Percentiles rank a stretch among this genome's conserved stretches.
These are phyloP conservation scores for Leccinum sublutescens DNA, from an alignment of 768 basidiomycete species.

Conservation along the genomic window DNA sequence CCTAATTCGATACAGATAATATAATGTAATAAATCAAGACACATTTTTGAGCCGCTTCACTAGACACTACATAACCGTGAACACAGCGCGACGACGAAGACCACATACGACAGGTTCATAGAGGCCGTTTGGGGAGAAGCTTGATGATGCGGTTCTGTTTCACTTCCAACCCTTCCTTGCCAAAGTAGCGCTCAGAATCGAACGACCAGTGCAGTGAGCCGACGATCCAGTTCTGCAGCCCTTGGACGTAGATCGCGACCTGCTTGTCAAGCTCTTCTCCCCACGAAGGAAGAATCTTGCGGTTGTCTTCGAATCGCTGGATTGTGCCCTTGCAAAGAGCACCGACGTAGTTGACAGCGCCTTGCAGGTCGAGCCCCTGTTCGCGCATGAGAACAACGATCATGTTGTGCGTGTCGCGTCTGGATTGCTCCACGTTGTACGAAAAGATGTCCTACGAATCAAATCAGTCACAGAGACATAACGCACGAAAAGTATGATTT, in stretches of 20 bases:
- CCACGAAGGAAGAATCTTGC: conserved; percentile 57
- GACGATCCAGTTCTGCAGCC: conserved; percentile 70
- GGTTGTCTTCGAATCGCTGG: conserved; percentile 49
- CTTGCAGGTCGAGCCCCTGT: conserved; percentile 55
- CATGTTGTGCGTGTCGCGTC: conserved; percentile 70
- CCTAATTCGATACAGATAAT: conserved; percentile 9
- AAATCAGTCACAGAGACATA: neutral
- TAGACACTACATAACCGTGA: neutral
- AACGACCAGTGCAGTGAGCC: conserved; percentile 76
- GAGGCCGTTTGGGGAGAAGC: conserved; percentile 42
- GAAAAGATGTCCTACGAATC: conserved; percentile 64
- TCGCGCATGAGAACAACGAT: conserved; percentile 66
- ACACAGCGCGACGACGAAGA: neutral
- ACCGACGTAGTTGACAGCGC: conserved; percentile 64
- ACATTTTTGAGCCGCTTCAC: neutral
- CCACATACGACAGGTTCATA: conserved; percentile 13
- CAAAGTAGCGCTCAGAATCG: conserved; percentile 68
- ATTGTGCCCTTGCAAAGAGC: conserved; percentile 57
- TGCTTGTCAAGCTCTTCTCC: conserved; percentile 56
- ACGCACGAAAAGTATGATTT: neutral
- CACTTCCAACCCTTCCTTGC: conserved; percentile 49
- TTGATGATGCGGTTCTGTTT: conserved; percentile 53
- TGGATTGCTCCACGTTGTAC: conserved; percentile 72
- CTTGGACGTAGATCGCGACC: conserved; percentile 56
- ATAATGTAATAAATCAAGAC: neutral